Evolutionary conservation across 164 flowering plant species (phyloP).

Genomic region (Echeveria elegans): DNA sequence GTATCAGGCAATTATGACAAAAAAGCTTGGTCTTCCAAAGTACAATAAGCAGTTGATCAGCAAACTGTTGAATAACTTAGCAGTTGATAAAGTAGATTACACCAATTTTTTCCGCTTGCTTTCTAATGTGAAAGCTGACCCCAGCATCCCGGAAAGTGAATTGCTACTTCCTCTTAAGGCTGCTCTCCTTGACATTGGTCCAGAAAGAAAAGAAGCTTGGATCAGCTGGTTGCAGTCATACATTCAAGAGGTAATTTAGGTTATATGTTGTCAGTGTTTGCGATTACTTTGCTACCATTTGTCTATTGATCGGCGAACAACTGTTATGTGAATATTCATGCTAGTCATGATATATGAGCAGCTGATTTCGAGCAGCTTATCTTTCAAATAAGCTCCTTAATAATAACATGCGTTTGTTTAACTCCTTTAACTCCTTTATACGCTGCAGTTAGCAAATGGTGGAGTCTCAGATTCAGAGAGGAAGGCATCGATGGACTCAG

Average conservation of each 20-base stretch:
- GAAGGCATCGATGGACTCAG: slow-evolving; percentile 72
- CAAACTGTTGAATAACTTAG: slow-evolving; percentile 77
- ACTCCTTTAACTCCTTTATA: background rate
- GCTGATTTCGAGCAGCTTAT: background rate
- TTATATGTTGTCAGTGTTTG: background rate
- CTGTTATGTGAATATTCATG: background rate
- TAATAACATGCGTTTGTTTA: background rate
- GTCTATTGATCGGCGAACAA: background rate
- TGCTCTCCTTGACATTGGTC: slow-evolving; percentile 84
- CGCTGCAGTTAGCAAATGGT: slow-evolving; percentile 48
- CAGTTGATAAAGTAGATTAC: slow-evolving; percentile 89
- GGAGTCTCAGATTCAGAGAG: slow-evolving; percentile 72
- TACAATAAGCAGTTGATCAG: slow-evolving; percentile 87
- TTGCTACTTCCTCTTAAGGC: slow-evolving; percentile 78
- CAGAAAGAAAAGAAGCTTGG: slow-evolving; percentile 97
- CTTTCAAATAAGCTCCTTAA: background rate
- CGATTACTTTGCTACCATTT: background rate
- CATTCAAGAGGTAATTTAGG: slow-evolving; percentile 60
- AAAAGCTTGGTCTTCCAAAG: slow-evolving; percentile 72
- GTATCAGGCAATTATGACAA: slow-evolving; percentile 90
- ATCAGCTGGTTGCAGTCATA: slow-evolving; percentile 75
- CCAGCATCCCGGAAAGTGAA: slow-evolving; percentile 52
- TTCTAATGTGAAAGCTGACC: slow-evolving; percentile 73
- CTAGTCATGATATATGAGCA: background rate
- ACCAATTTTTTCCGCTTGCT: slow-evolving; percentile 92